Base-by-base conservation (phyloP, 352 stramenopile genomes). In the Phytophthora ohioensis region DNA sequence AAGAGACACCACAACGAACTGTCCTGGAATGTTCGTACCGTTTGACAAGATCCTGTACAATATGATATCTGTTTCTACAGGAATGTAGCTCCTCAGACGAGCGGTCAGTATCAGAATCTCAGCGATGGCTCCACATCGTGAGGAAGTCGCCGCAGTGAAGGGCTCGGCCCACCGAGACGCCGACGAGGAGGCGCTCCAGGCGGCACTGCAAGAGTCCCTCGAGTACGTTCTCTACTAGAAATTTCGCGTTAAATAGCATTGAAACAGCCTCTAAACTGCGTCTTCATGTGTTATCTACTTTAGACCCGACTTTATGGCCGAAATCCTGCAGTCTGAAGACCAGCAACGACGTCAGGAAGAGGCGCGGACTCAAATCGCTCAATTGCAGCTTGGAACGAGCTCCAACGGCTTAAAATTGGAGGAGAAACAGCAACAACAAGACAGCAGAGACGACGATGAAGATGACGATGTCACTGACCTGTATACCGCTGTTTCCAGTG, bases 141-240 rank as follows among this genome's bases (percentile, higher is more conserved):
- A 75, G 34, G 55, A 67, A 53, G 52, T 34, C 54, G 58, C 30
- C n/a, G 34, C 32, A 5, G 68, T 46, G 43, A 76, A 73, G 30
- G 51, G 54, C 21, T 78, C 58, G 4, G 48, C 68, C 45, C 80
- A 85, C 58, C 82, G 82, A 49, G 84, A 93, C 54, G 86, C 82
- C 10, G 86, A 91, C 54, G 85, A 87, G 64, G 84, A 93, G 66
- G 84, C 84, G 46, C 82, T 93, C 5, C 76, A 91, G 71, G 79
- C 75, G 3, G 85, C 84, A 63, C 73, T 93, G 30, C 69, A 82
- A 27, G 82, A 91, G 59, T 91, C 84, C 7, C 58, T 91, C 34
- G 74, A 78, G 85, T 93, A 77, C 61, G 67, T 69, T 63, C 13
- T 36, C 11, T 9, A 21, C 51, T 59, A 4, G 45, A 70, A 57